Conservation (phyloP, 208 protist species). For the Wallacemonas sp. region DNA sequence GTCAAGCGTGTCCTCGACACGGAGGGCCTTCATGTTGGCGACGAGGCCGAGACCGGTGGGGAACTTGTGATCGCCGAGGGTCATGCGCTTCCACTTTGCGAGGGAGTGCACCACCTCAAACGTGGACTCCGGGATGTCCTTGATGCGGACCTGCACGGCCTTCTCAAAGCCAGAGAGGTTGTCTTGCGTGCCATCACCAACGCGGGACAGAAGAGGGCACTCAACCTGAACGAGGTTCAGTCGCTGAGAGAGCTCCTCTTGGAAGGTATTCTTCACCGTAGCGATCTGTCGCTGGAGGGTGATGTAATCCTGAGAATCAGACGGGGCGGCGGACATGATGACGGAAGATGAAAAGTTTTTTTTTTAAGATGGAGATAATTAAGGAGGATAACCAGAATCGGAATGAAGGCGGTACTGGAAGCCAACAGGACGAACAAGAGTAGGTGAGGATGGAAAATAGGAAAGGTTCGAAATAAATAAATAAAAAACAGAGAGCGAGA, state of each 20-base stretch:
- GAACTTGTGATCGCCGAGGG: slow-evolving; percentile 77
- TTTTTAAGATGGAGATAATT: slow-evolving; percentile 13
- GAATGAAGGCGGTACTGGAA: slow-evolving; percentile 11
- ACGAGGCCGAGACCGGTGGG: slow-evolving; percentile 73
- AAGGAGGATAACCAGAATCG: background rate
- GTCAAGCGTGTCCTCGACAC: slow-evolving; percentile 88
- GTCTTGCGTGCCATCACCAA: slow-evolving; percentile 88
- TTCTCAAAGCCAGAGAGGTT: slow-evolving; percentile 89
- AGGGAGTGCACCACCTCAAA: slow-evolving; percentile 93
- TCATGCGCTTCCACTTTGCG: slow-evolving; percentile 93
- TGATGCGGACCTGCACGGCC: slow-evolving; percentile 81
- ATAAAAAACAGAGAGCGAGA: background rate
- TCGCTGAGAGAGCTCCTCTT: slow-evolving; percentile 54
- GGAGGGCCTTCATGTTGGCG: slow-evolving; percentile 87
- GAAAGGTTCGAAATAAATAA: background rate
- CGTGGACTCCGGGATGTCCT: slow-evolving; percentile 68
- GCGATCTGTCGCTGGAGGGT: slow-evolving; percentile 71
- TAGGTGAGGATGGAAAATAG: slow-evolving; percentile 3
- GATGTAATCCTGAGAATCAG: slow-evolving; percentile 48
- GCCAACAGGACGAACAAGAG: background rate
- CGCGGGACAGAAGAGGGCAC: slow-evolving; percentile 78
- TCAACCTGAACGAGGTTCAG: slow-evolving; percentile 80
- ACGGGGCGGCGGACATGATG: slow-evolving; percentile 18
- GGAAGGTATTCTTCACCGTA: slow-evolving; percentile 71
- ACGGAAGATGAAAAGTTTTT: background rate